Percentiles rank a stretch among this genome's conserved stretches.
These are phyloP conservation scores for Epichloe sp. DNA, from an alignment of 2,329 filamentous ascomycete genomes.

Conservation along the genomic window DNA sequence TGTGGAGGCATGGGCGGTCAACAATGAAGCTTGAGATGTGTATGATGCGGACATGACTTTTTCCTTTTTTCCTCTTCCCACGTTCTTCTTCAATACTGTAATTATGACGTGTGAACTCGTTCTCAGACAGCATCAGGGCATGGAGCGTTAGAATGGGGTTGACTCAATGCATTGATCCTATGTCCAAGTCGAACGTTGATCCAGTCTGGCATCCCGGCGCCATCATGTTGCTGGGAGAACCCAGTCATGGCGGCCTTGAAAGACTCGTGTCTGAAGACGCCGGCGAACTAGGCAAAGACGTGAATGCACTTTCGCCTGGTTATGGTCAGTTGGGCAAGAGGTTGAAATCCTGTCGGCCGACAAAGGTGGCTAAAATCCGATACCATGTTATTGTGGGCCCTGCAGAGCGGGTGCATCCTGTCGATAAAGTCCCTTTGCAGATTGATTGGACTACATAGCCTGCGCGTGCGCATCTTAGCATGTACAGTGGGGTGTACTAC, in stretches of 20 bases:
- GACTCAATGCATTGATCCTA: not conserved
- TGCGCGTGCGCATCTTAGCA: no score
- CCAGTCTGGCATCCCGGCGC: not conserved
- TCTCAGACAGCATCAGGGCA: not conserved
- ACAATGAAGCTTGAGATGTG: not conserved
- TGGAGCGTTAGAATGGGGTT: not conserved
- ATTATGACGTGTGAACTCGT: no score
- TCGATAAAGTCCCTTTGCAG: no score
- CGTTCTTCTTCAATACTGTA: no score
- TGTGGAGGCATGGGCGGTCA: constrained; percentile 17
- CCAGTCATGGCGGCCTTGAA: constrained; percentile 7
- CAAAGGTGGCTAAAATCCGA: not conserved
- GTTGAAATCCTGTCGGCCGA: not conserved
- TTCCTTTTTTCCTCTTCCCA: not conserved
- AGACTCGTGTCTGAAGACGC: constrained; percentile 6
- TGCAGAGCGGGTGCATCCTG: no score
- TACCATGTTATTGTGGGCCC: no score
- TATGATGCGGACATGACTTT: not conserved
- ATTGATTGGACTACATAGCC: no score
- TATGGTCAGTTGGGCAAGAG: not conserved
- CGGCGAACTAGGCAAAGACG: constrained; percentile 3
- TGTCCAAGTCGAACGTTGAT: constrained; percentile 2
- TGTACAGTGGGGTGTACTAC: no score
- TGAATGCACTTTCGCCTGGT: not conserved
- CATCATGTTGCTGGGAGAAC: constrained; percentile 1